These are phyloP conservation scores for Flaveria sonorensis DNA, from an alignment of 129 eudicot genomes.

Conservation along the genomic window DNA sequence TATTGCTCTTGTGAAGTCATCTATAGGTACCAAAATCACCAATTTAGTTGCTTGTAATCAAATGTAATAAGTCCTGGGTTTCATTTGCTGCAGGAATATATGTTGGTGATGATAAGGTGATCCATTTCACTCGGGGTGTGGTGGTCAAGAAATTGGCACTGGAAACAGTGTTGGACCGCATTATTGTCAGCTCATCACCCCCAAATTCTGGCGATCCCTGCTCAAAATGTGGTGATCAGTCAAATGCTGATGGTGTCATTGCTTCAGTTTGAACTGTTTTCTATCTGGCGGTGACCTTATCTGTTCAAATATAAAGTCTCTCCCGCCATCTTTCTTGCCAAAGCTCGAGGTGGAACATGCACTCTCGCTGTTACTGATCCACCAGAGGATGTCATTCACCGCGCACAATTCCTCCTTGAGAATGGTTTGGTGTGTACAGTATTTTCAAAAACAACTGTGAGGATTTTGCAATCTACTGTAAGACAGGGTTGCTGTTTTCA, in stretches of 20 bases:
- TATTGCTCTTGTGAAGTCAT: too few species aligned
- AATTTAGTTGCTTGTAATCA: not conserved
- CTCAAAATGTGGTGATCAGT: slow-evolving; percentile 76
- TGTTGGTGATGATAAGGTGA: slow-evolving; percentile 75
- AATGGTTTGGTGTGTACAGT: slow-evolving; percentile 85
- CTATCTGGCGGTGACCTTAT: slow-evolving; percentile 80
- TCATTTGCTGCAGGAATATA: slow-evolving; percentile 67
- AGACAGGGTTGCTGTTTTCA: slow-evolving; percentile 76
- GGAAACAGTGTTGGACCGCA: slow-evolving; percentile 78
- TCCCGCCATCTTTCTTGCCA: slow-evolving; percentile 69
- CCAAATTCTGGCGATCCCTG: slow-evolving; percentile 59
- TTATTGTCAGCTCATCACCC: slow-evolving; percentile 71
- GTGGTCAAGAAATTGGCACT: slow-evolving; percentile 94
- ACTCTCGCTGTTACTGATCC: slow-evolving; percentile 81
- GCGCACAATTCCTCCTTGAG: slow-evolving; percentile 71
- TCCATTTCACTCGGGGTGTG: slow-evolving; percentile 89
- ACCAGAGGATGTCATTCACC: slow-evolving; percentile 65
- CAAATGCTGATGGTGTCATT: slow-evolving; percentile 67
- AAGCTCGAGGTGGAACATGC: slow-evolving; percentile 97
- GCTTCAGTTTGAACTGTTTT: slow-evolving; percentile 89
- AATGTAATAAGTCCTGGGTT: not conserved
- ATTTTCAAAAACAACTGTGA: slow-evolving; percentile 91
- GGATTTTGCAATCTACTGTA: slow-evolving; percentile 91
- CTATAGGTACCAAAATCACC: not conserved
- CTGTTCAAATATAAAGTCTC: slow-evolving; percentile 59